phyloP scores from a whole-genome alignment of 192 early-diverging fungal genomes.

The Coemansia sp. region DNA sequence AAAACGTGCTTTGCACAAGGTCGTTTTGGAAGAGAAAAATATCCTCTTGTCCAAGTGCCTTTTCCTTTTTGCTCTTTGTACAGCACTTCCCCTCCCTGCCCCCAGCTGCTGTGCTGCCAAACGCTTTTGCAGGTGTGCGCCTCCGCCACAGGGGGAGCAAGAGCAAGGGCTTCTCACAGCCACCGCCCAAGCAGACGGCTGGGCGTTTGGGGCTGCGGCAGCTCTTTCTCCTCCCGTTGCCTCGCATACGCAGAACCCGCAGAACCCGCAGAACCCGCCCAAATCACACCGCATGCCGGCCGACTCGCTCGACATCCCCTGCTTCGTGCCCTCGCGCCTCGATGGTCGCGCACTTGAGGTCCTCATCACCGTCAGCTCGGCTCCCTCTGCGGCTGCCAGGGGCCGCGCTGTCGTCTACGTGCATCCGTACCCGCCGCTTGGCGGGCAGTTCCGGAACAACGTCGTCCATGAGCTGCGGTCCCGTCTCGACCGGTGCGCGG shows the following conservation, averaged over 20 bases:
- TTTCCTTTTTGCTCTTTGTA: conserved; percentile 1
- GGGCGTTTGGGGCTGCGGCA: background rate
- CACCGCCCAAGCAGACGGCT: no score
- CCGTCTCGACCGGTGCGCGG: conserved; percentile 19
- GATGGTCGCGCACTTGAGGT: conserved; percentile 52
- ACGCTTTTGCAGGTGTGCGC: background rate
- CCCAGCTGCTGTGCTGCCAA: no score
- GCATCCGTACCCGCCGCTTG: conserved; percentile 54
- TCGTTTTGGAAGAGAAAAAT: background rate
- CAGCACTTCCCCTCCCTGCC: no score
- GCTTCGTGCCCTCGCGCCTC: conserved; percentile 49
- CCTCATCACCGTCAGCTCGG: conserved; percentile 16
- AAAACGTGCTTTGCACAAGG: background rate
- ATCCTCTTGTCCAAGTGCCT: background rate
- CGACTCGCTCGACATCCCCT: conserved; percentile 39
- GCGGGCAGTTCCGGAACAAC: conserved; percentile 52
- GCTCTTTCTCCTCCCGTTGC: background rate
- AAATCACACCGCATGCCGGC: conserved; percentile 15
- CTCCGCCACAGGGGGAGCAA: background rate
- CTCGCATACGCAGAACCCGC: background rate
- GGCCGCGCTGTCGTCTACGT: conserved; percentile 34
- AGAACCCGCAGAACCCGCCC: background rate
- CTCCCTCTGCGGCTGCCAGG: background rate
- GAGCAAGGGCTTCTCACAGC: no score
- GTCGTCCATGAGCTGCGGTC: conserved; percentile 34